Evolutionary conservation across 2,329 filamentous ascomycete species (phyloP).

Genomic region (Calonectria naviculata): DNA sequence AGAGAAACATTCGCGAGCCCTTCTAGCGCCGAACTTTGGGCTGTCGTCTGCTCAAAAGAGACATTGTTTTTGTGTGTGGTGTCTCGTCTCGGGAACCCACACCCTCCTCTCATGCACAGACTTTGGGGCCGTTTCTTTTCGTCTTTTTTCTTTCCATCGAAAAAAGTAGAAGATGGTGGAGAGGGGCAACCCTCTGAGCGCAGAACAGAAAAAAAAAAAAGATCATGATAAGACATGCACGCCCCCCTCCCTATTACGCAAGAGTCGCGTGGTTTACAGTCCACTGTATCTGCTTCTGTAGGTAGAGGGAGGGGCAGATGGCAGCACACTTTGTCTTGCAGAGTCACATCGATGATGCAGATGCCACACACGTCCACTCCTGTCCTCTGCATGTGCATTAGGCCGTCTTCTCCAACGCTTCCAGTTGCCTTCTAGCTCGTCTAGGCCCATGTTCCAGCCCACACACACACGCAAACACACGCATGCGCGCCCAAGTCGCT

Average conservation of each 20-base stretch:
- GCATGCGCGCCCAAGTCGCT: not conserved
- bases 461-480: not conserved
- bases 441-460: not conserved
- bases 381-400: constrained; percentile 8
- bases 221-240: not conserved
- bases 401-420: constrained; percentile 11
- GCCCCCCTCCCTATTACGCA: not conserved
- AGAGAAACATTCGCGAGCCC: constrained; percentile 25
- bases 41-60: not conserved
- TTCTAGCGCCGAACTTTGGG: constrained; percentile 41
- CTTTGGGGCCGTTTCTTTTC: not conserved
- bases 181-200: not conserved
- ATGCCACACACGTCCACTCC: not conserved
- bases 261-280: constrained; percentile 2
- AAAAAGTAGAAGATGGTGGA: not conserved
- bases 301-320: not conserved
- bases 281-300: not conserved
- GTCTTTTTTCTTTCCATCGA: not conserved
- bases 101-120: constrained; percentile 6
- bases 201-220: not conserved
- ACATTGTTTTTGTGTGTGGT: not conserved
- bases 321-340: not conserved
- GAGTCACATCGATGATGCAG: constrained; percentile 3
- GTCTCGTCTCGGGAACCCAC: constrained; percentile 2
- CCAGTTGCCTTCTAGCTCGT: constrained; percentile 19